A percentile compares a stretch with the other conserved stretches of the same genome.
phyloP scores from a whole-genome alignment of 177 flowering plant genomes.

The Vitis hybrid region DNA sequence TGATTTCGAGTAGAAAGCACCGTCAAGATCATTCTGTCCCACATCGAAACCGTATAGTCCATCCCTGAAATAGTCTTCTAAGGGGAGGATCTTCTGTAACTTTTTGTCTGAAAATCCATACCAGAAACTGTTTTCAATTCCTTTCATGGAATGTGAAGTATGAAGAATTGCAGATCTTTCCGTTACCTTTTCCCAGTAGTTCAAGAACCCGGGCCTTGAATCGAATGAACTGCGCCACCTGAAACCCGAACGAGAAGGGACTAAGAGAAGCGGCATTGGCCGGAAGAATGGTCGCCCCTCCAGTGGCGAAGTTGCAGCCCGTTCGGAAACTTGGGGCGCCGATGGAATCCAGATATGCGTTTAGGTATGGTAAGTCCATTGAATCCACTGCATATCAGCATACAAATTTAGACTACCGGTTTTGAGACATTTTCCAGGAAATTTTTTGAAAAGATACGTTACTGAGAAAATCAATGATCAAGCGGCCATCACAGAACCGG shows the following conservation, averaged over 20 bases:
- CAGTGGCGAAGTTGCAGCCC: conserved; percentile 30
- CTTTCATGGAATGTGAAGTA: too few relatives aligned
- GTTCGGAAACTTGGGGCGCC: conserved; percentile 26
- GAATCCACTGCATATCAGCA: conserved; percentile 20
- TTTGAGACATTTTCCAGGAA: background rate
- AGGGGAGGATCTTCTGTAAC: conserved; percentile 18
- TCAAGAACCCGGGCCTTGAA: conserved; percentile 23
- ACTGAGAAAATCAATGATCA: conserved; percentile 78
- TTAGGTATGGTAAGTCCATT: conserved; percentile 20
- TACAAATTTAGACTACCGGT: background rate
- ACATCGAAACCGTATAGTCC: conserved; percentile 30
- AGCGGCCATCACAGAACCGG: conserved; percentile 76
- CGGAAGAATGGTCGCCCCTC: conserved; percentile 25
- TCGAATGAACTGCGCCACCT: conserved; percentile 21
- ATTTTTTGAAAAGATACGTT: conserved; percentile 8
- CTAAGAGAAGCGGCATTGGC: conserved; percentile 16
- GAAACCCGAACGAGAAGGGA: conserved; percentile 27
- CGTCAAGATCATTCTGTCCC: conserved; percentile 32
- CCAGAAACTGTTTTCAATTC: background rate
- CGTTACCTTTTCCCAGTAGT: conserved; percentile 14
- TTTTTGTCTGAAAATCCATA: conserved; percentile 6
- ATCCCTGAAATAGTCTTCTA: conserved; percentile 15
- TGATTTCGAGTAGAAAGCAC: conserved; percentile 22
- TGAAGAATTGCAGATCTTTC: too few relatives aligned
- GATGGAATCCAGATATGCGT: conserved; percentile 27